A percentile compares a stretch with the other conserved stretches of the same genome.
These are phyloP conservation scores for Geotrichum histeridarum DNA, from an alignment of 1,139 yeast species.

Conservation along the genomic window DNA sequence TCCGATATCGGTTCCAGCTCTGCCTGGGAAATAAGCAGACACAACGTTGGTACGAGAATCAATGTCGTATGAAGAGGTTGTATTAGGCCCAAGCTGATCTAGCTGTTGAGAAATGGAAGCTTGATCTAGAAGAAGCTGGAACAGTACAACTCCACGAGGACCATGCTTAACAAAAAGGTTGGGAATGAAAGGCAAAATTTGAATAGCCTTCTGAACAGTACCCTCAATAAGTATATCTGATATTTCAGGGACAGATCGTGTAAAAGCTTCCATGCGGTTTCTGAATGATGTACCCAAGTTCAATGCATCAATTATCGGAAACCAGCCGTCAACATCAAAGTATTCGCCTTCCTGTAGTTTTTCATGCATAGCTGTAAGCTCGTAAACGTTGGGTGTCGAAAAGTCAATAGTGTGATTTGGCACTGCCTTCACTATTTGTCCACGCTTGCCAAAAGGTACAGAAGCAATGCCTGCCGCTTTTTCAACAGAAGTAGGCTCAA, in stretches of 20 bases:
- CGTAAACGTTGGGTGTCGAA: constrained; percentile 65
- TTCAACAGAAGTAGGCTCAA: constrained; percentile 73
- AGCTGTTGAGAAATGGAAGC: constrained; percentile 17
- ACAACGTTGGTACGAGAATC: constrained; percentile 21
- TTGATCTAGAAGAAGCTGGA: constrained; percentile 40
- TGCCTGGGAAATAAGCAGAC: constrained; percentile 22
- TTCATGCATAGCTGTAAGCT: constrained; percentile 51
- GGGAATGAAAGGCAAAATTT: constrained; percentile 68
- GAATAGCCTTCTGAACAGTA: constrained; percentile 61
- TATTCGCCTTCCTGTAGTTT: constrained; percentile 46
- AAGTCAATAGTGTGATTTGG: constrained; percentile 43
- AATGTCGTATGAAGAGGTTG: not conserved
- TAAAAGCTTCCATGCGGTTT: constrained; percentile 38
- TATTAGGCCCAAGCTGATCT: constrained; percentile 7
- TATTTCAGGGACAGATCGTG: constrained; percentile 32
- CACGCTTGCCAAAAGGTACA: constrained; percentile 21
- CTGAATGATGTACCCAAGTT: constrained; percentile 49
- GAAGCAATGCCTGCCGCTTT: constrained; percentile 45
- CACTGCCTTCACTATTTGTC: constrained; percentile 22
- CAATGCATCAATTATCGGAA: constrained; percentile 61
- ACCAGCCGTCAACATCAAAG: constrained; percentile 69
- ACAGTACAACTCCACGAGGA: constrained; percentile 51
- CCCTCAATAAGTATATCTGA: constrained; percentile 43
- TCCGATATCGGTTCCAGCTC: constrained; percentile 39
- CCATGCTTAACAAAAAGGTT: constrained; percentile 66